A percentile compares a stretch with the other conserved stretches of the same genome.
phyloP scores from a whole-genome alignment of 148 eudicot genomes.

The Chenopodium quinoa region DNA sequence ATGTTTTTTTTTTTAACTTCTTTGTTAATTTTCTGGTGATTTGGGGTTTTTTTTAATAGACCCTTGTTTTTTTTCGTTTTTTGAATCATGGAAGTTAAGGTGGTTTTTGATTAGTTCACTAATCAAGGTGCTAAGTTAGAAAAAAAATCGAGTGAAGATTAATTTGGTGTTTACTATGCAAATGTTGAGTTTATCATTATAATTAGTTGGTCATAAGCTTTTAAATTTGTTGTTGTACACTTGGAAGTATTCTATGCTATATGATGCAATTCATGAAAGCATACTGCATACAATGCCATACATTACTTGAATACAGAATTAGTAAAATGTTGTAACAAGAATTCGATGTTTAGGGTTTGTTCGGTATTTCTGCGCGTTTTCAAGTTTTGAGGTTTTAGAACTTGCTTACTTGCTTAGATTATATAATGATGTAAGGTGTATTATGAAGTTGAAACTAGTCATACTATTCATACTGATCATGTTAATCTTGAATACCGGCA shows the following conservation, averaged over 20 bases:
- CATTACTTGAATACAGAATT: slow-evolving; percentile 1
- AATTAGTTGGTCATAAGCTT: background rate
- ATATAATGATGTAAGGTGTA: background rate
- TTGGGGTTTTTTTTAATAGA: too few relatives aligned
- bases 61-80: background rate
- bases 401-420: too few relatives aligned
- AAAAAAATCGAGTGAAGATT: too few relatives aligned
- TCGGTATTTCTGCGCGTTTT: background rate
- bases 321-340: too few relatives aligned
- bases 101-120: background rate
- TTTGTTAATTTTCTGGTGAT: background rate
- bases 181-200: background rate
- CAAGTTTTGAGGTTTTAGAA: background rate
- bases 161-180: background rate
- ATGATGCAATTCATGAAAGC: background rate
- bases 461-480: too few relatives aligned
- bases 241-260: background rate
- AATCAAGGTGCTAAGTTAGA: background rate
- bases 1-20: background rate
- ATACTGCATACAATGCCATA: background rate
- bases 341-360: background rate
- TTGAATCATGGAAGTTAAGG: background rate
- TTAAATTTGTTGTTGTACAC: background rate
- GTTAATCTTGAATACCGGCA: too few relatives aligned
- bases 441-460: background rate